Evolutionary conservation across 768 basidiomycete species (phyloP).

Genomic region (Tricholoma saponaceum): DNA sequence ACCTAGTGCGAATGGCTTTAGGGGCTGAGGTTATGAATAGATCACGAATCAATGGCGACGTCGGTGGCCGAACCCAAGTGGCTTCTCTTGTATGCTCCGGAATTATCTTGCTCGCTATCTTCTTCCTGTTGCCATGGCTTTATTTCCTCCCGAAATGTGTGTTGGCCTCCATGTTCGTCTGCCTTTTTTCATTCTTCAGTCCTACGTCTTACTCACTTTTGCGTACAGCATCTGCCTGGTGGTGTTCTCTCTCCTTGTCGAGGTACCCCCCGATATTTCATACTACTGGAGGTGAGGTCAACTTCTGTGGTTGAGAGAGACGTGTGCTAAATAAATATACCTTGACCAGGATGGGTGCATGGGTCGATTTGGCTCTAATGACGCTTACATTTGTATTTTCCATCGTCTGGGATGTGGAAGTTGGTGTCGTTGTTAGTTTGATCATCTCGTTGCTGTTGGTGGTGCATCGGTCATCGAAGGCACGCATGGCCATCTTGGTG

Average conservation of each 20-base stretch:
- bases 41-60: slow-evolving; percentile 86
- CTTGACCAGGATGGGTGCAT: slow-evolving; percentile 72
- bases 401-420: slow-evolving; percentile 87
- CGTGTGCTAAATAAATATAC: neutral
- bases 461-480: slow-evolving; percentile 82
- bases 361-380: slow-evolving; percentile 88
- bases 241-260: slow-evolving; percentile 77
- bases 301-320: neutral
- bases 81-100: slow-evolving; percentile 73
- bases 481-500: slow-evolving; percentile 89
- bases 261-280: slow-evolving; percentile 81
- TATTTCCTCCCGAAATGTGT: slow-evolving; percentile 89
- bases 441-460: slow-evolving; percentile 86
- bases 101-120: slow-evolving; percentile 78
- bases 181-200: neutral
- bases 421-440: slow-evolving; percentile 86
- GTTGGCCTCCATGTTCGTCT: slow-evolving; percentile 76
- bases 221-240: slow-evolving; percentile 70
- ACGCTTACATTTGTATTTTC: slow-evolving; percentile 83
- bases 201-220: neutral
- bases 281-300: slow-evolving; percentile 76
- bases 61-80: slow-evolving; percentile 89
- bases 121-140: slow-evolving; percentile 84
- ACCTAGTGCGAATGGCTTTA: slow-evolving; percentile 3
- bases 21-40: slow-evolving; percentile 24